Evolutionary conservation across 164 flowering plant species (phyloP), one percentile per base, ranked within the genome.

Genomic region (Nymphaea colorata): DNA sequence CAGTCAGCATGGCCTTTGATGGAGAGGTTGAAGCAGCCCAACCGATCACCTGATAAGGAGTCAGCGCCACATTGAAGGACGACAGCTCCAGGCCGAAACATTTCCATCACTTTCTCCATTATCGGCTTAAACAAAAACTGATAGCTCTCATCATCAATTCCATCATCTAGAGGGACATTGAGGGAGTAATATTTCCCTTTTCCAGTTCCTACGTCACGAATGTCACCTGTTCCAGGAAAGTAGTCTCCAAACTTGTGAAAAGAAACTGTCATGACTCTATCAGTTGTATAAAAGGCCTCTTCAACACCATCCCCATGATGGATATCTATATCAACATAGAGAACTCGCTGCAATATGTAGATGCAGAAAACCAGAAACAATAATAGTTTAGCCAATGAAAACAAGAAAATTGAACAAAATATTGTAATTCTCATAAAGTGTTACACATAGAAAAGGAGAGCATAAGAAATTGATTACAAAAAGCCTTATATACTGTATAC

Each of bases 31-130:
- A 61, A 61, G 63, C 63, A 61, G 42, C 90, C 93, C 67, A 88
- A 72, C 62, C 89, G 78, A 72, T 88, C 93, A 10, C 90, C 93
- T 43, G 90, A 88, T 64, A 88, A 72, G 51, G 87, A 86, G 70
- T 88, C 90, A 43, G 88, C 90, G 64, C 93, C 93, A 72, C 93
- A 86, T 64, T 87, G 93, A 42, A 87, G 84, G 64, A 87, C 88
- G 18, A 87, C 90, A 42, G 93, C 93, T 67, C 90, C 89, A 25
- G 93, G 93, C 64, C 70, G 78, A 65, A 80, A 87, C 66, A 86
- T 71, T 76, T 87, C 93, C 90, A 87, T 87, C 42, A 87, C 93
- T 75, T 86, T 86, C 25, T 82, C 83, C 5, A 87, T 81, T 64
- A 87, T 78, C 18, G 93, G 93, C 57, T 86, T 81, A 69, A 83